Base-by-base conservation (phyloP, 768 basidiomycete species). In the Clitopilus passeckerianus region DNA sequence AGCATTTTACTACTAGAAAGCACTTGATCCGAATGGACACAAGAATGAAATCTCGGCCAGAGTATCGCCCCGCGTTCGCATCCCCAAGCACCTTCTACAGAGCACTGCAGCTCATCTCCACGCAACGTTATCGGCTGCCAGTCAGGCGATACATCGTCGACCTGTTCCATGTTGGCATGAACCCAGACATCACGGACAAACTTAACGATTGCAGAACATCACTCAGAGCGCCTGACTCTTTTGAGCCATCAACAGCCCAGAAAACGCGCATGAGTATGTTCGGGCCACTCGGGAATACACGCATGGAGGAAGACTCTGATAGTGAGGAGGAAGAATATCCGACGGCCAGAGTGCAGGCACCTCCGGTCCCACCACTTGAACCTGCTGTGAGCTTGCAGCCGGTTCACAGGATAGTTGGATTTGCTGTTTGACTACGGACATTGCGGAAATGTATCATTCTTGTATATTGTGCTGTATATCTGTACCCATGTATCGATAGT, bases 101-200 rank as follows among this genome's bases (percentile, higher is more conserved):
- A 41, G 93, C 89, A 0, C 77, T 98, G 35, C 89, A 93, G 57
- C 86, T 90, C 57, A 88, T 99, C 59, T 95, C 93, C 1, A 89
- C 88, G 0, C 91, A 92, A 60, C 87, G 91, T 60, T 98, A 93
- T 71, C 90, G 95, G 24, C 83, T 95, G 8, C 93, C 95, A 15
- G 95, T 97, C 60, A 86, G 96, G 52, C 82, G 92, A 58, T 98
- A 95, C 71, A 88, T 98, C 63, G 72, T 98, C 60, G 96, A 99
- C 60, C 79, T 98, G 6, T 99, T 99, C 79, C 90, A 89, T 66
- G 75, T 95, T 56, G 87, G 90, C 41, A 73, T 97, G 56, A 84
- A 91, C 64, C 75, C 77, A 37, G 81, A 86, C 43, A 73, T 87
- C 35, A 81, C 88, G 43, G 74, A 74, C 55, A 74, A 77, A 22